Evolutionary conservation across 1,284 basidiomycete species (phyloP).

Genomic region (Ceratobasidium sp.): DNA sequence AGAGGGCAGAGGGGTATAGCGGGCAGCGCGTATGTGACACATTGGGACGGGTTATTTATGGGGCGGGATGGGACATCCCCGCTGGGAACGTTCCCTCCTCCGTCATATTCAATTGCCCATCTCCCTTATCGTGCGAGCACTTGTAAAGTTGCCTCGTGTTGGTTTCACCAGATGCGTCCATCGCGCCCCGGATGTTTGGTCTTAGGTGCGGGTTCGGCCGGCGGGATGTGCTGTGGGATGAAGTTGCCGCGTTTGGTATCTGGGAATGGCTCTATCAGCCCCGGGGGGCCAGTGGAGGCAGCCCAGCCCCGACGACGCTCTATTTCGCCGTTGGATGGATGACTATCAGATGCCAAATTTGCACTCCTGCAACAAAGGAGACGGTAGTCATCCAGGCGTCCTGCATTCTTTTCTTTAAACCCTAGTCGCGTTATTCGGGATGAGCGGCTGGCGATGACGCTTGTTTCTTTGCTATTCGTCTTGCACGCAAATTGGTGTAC

Average conservation of each 20-base stretch:
- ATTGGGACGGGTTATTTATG: slow-evolving; percentile 15
- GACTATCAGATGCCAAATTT: slow-evolving; percentile 8
- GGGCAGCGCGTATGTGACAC: neutral
- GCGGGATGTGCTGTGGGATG: slow-evolving; percentile 11
- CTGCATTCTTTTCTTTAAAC: neutral
- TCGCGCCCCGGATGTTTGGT: slow-evolving; percentile 27
- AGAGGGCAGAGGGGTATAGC: slow-evolving; percentile 1
- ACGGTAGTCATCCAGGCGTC: neutral
- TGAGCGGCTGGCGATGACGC: slow-evolving; percentile 3
- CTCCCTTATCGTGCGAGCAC: slow-evolving; percentile 29
- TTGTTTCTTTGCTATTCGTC: slow-evolving; percentile 28
- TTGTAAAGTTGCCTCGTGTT: slow-evolving; percentile 37
- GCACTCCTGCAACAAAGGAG: slow-evolving; percentile 24
- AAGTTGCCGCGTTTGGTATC: slow-evolving; percentile 36
- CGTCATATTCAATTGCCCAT: slow-evolving; percentile 26
- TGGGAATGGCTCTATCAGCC: neutral
- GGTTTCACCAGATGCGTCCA: slow-evolving; percentile 32
- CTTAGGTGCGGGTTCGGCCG: slow-evolving; percentile 7
- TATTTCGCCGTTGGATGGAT: neutral
- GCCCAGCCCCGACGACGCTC: slow-evolving; percentile 30
- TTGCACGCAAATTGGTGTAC: slow-evolving; percentile 5
- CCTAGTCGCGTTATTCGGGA: slow-evolving; percentile 5
- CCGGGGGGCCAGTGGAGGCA: slow-evolving; percentile 24
- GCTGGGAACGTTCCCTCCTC: slow-evolving; percentile 9
- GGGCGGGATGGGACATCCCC: neutral